A percentile compares a stretch with the other conserved stretches of the same genome.
phyloP scores from a whole-genome alignment of 2,329 filamentous ascomycete species.

The Paecilomyces fulvus region DNA sequence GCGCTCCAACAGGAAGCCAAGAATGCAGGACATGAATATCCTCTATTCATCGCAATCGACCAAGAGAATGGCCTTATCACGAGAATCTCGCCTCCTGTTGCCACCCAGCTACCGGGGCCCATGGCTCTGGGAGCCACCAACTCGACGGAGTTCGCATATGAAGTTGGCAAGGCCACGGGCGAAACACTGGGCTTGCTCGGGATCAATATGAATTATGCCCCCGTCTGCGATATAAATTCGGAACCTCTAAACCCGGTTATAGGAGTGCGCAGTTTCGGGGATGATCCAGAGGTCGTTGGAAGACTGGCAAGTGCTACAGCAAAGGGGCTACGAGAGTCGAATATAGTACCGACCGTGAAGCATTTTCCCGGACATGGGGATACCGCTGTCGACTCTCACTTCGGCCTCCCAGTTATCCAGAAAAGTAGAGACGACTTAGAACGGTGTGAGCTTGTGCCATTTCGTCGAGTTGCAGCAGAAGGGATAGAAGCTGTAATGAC shows the following conservation, averaged over 20 bases:
- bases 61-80: constrained; percentile 41
- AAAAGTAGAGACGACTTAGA: constrained; percentile 32
- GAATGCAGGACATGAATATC: constrained; percentile 29
- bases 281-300: constrained; percentile 35
- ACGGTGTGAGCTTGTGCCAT: constrained; percentile 35
- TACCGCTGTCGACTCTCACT: constrained; percentile 38
- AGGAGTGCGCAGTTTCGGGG: constrained; percentile 35
- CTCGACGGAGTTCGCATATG: constrained; percentile 24
- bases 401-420: constrained; percentile 31
- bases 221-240: constrained; percentile 38
- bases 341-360: constrained; percentile 36
- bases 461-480: constrained; percentile 34
- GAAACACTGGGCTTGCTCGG: constrained; percentile 31
- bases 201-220: constrained; percentile 41
- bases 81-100: constrained; percentile 32
- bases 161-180: constrained; percentile 31
- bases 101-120: constrained; percentile 33
- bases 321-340: constrained; percentile 29
- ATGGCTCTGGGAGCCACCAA: constrained; percentile 39
- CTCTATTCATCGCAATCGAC: constrained; percentile 38
- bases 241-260: constrained; percentile 38
- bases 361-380: constrained; percentile 40
- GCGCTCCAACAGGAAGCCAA: constrained; percentile 34
- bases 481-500: constrained; percentile 39
- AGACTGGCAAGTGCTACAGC: constrained; percentile 32